These are phyloP conservation scores for Neoconidiobolus thromboides DNA, from an alignment of 371 early-diverging fungal genomes.

Conservation along the genomic window DNA sequence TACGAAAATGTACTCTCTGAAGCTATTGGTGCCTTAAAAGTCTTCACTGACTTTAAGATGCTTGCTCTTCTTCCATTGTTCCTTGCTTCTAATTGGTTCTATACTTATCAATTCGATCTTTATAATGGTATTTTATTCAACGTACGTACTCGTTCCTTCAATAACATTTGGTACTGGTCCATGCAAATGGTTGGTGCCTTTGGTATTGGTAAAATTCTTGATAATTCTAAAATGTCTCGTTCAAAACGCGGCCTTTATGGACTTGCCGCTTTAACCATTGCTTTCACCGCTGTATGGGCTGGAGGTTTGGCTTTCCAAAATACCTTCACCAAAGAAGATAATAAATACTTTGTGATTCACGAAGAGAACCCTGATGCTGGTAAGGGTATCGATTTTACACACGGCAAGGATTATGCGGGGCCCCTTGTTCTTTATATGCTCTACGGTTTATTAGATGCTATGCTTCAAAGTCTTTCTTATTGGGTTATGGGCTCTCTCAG, in stretches of 20 bases:
- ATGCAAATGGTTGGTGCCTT: constrained; percentile 43
- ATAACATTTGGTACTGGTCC: constrained; percentile 46
- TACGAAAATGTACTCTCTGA: constrained; percentile 29
- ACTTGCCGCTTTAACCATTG: constrained; percentile 19
- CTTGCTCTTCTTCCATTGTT: constrained; percentile 39
- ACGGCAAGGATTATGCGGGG: too few relatives aligned
- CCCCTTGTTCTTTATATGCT: constrained; percentile 39
- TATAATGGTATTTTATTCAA: constrained; percentile 31
- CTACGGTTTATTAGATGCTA: constrained; percentile 44
- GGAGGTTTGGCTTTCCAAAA: constrained; percentile 38
- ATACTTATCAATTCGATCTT: constrained; percentile 41
- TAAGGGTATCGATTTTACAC: constrained; percentile 20
- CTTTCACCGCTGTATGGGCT: constrained; percentile 33
- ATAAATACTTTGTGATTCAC: constrained; percentile 23
- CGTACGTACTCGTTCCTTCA: constrained; percentile 35
- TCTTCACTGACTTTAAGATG: constrained; percentile 44
- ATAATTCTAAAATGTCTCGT: constrained; percentile 18
- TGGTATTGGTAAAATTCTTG: constrained; percentile 29
- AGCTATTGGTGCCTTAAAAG: constrained; percentile 27
- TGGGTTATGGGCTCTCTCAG: constrained; percentile 51
- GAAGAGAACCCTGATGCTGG: constrained; percentile 12
- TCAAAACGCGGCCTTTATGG: constrained; percentile 29
- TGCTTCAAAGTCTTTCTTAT: constrained; percentile 32
- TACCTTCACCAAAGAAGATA: constrained; percentile 22
- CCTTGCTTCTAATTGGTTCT: constrained; percentile 56